Evolutionary conservation across 441 rosid genomes (phyloP).

Genomic region (Populus hybrid): DNA sequence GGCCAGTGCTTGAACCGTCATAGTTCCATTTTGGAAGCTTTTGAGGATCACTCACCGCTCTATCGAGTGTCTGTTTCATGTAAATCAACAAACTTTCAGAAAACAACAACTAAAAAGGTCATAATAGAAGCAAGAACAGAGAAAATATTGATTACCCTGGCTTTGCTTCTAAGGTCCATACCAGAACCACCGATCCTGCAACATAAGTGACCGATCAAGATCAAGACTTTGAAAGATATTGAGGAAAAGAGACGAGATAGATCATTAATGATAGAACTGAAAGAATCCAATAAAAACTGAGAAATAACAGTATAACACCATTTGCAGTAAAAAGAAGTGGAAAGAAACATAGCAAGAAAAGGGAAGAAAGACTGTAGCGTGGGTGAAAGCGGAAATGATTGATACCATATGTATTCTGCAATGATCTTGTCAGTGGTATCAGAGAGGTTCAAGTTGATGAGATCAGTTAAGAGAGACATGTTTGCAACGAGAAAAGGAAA

Average conservation of each 20-base stretch:
- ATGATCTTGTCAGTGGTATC: slow-evolving; percentile 54
- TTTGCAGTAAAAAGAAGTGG: no score
- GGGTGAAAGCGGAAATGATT: not conserved
- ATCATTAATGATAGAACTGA: not conserved
- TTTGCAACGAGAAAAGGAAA: not conserved
- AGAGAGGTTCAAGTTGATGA: slow-evolving; percentile 57
- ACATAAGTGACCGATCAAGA: not conserved
- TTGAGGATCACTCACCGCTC: slow-evolving; percentile 47
- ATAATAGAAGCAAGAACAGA: not conserved
- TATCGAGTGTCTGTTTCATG: slow-evolving; percentile 45
- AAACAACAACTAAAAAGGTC: not conserved
- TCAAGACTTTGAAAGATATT: not conserved
- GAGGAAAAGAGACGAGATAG: not conserved
- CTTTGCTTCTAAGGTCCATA: slow-evolving; percentile 70
- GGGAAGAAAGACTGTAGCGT: not conserved
- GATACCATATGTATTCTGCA: slow-evolving; percentile 69
- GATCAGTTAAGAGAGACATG: slow-evolving; percentile 54
- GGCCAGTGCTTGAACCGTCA: slow-evolving; percentile 73
- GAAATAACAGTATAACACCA: no score
- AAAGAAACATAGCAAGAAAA: not conserved
- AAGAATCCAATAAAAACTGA: not conserved
- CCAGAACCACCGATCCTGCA: slow-evolving; percentile 78
- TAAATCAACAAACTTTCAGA: not conserved
- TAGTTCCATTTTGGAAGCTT: slow-evolving; percentile 73
- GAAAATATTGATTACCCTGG: slow-evolving; percentile 35